Evolutionary conservation across 2,329 filamentous ascomycete genomes (phyloP).

Genomic region (Penicillium sp.): DNA sequence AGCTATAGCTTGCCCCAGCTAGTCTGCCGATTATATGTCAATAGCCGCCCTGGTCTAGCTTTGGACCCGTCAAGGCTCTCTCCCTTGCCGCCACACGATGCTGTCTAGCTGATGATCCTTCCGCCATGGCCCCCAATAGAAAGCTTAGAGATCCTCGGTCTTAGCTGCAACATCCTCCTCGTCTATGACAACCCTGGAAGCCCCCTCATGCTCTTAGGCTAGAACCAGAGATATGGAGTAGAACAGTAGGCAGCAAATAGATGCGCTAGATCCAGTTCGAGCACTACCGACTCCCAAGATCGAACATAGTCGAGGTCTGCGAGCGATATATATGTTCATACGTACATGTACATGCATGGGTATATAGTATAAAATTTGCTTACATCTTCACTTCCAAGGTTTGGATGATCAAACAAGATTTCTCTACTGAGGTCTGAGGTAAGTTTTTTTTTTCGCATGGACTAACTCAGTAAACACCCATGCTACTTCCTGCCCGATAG

Average conservation of each 20-base stretch:
- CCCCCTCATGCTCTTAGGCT: slow-evolving; percentile 27
- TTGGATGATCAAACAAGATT: too few species aligned
- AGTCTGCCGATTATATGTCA: neutral
- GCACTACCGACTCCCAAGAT: slow-evolving; percentile 7
- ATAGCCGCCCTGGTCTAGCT: neutral
- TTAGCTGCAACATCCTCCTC: slow-evolving; percentile 51
- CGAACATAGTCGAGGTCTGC: neutral
- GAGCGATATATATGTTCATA: too few species aligned
- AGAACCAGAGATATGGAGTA: slow-evolving; percentile 87
- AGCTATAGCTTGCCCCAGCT: neutral
- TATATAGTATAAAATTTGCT: neutral
- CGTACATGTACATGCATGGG: neutral
- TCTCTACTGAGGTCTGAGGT: too few species aligned
- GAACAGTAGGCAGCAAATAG: slow-evolving; percentile 40
- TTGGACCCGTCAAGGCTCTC: neutral
- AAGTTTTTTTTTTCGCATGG: too few species aligned
- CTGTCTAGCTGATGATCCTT: neutral
- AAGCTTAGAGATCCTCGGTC: slow-evolving; percentile 61
- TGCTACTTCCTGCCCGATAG: neutral
- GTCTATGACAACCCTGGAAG: neutral
- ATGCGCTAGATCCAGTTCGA: slow-evolving; percentile 34
- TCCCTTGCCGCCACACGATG: neutral
- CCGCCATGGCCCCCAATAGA: neutral
- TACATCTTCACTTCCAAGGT: too few species aligned
- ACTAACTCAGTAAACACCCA: neutral